Base-by-base conservation (phyloP, 129 eudicot genomes). In the Kitagawia praeruptora region DNA sequence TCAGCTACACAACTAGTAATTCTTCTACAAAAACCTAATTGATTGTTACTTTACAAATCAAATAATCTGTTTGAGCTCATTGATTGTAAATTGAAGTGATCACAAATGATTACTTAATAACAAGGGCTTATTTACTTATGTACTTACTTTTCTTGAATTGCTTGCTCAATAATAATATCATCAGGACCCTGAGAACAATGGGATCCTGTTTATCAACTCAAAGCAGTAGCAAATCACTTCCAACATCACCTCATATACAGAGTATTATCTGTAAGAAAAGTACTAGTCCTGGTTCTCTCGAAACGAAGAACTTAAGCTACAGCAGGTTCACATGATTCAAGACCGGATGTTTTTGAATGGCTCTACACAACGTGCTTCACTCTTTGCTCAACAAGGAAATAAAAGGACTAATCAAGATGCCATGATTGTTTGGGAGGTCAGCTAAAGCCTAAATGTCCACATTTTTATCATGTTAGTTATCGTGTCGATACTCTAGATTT, bases 391-490 rank as follows among this genome's bases (percentile, higher is more conserved):
- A 78, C 98, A 93, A 84, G 98, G 98, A 79, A 93, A 85, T 91
- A 93, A 93, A 91, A 97, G 97, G 77, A 88, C 98, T 76, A 94
- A 94, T 88, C 98, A 94, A 83, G 98, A 94, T 90, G 98, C 98
- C 80, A 94, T 94, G 98, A 74, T 91, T 71, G 98, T 91, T 86
- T 94, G 98, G 98, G 98, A 94, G 98, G 98, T 94, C 75, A 44
- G 90, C 31, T 66, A n/a, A n/a, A n/a, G n/a, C n/a, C 25, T 51
- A 0, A 0, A 18, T 4, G 1, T 49, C 21, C 54, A 2, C 21
- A 3, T 4, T 49, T 10, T 16, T 16, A 51, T 14, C 53, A 14
- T 48, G 49, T 16, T 15, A 15, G 54, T 16, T 51, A 16, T 51
- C 1, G 0, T 0, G 5, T n/a, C n/a, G n/a, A n/a, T n/a, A n/a